phyloP scores from a whole-genome alignment of 345 rosid species.

The Chamaenerion angustifolium region DNA sequence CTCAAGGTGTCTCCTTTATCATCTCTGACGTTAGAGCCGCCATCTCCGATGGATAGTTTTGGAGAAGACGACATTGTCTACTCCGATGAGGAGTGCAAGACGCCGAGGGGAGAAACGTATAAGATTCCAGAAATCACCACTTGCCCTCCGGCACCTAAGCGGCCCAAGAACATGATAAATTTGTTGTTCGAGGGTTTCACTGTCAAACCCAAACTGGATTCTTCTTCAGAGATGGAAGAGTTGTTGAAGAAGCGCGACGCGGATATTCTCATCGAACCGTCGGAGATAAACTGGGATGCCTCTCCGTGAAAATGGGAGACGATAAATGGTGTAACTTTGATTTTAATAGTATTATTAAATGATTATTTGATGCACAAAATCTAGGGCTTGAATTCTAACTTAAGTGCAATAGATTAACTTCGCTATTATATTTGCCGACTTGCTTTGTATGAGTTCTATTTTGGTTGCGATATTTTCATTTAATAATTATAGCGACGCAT shows the following conservation, averaged over 20 bases:
- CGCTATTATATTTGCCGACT: too few relatives aligned
- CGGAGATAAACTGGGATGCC: neutral
- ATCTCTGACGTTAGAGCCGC: neutral
- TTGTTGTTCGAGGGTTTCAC: neutral
- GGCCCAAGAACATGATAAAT: neutral
- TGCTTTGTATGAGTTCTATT: too few relatives aligned
- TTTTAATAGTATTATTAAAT: too few relatives aligned
- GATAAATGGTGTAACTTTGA: too few relatives aligned
- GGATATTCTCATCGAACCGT: neutral
- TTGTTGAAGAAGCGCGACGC: neutral
- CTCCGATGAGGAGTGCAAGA: constrained; percentile 9
- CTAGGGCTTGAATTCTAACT: too few relatives aligned
- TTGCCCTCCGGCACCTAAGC: constrained; percentile 28
- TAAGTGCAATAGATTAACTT: too few relatives aligned
- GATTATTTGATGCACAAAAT: too few relatives aligned
- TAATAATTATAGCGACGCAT: too few relatives aligned
- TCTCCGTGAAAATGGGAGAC: neutral
- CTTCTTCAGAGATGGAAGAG: constrained; percentile 2
- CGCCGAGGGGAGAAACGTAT: constrained; percentile 15
- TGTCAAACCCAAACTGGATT: neutral
- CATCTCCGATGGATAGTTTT: neutral
- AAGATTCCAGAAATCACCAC: constrained; percentile 9
- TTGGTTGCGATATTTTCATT: too few relatives aligned
- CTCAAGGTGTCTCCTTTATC: too few relatives aligned
- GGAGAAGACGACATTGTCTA: neutral